Evolutionary conservation across 805 yeast genomes (phyloP), one percentile per base, ranked within the genome.

Genomic region (Barnettozyma wickerhamii): DNA sequence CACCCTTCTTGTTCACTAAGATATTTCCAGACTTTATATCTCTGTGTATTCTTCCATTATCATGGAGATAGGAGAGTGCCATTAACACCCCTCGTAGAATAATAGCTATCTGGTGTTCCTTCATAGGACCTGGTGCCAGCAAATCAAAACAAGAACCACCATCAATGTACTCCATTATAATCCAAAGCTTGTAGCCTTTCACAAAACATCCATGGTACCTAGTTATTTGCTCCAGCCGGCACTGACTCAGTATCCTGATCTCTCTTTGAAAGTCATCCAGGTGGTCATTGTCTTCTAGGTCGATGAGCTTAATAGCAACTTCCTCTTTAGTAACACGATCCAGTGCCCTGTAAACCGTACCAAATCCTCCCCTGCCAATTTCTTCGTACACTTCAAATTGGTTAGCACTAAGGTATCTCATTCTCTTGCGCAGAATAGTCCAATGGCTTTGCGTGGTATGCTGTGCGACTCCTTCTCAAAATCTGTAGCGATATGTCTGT

Each of bases 21-120:
- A 91, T 77, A 59, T 91, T 91, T 0, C 96, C 98, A 2, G 97
- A 95, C 58, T 90, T 91, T 39, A 91, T 85, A 60, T 91, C 98
- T 45, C 98, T 66, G 58, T 91, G 99, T 32, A 91, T 90, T 53
- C 84, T 80, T 13, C 88, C 86, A 48, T 75, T 84, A n/a, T 69
- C 72, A 56, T 84, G 91, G 30, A 87, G 63, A 51, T 87, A 87
- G 29, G 67, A 65, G 38, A 87, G 65, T 0, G 95, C 95, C 10
- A 76, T 53, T 14, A 90, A 65, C 29, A 88, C 60, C 59, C 95
- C 99, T 42, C 96, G 72, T 48, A 84, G 71, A 10, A 93, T 74
- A 10, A 93, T 79, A 7, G 90, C 81, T 29, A 85, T 79, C 56
- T 84, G 79, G 52, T 72, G 71, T 55, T 93, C 99, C 46, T 87